phyloP scores from a whole-genome alignment of 1,284 basidiomycete species.

The Pseudozyma sp. region DNA sequence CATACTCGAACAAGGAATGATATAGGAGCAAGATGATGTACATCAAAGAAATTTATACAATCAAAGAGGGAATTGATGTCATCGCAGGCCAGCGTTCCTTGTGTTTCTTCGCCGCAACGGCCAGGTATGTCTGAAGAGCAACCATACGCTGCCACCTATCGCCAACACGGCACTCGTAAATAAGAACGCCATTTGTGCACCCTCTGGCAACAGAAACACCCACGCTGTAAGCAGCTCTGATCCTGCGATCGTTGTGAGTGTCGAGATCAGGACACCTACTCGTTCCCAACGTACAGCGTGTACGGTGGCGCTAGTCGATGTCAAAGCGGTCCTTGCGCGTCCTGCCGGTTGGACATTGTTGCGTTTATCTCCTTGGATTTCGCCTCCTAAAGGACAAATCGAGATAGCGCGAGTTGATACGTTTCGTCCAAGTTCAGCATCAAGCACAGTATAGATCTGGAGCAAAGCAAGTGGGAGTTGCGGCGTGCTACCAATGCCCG shows the following conservation, averaged over 20 bases:
- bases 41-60: too few relatives aligned
- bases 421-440: conserved; percentile 15
- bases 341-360: not conserved
- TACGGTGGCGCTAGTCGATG: conserved; percentile 5
- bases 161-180: conserved; percentile 27
- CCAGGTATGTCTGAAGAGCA: conserved; percentile 30
- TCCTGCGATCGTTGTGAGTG: conserved; percentile 11
- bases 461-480: conserved; percentile 33
- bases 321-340: not conserved
- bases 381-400: not conserved
- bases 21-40: too few relatives aligned
- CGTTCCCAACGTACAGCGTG: conserved; percentile 21
- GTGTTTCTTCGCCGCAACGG: not conserved
- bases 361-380: not conserved
- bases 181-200: conserved; percentile 22
- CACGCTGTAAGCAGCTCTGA: conserved; percentile 32
- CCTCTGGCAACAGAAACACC: conserved; percentile 29
- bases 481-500: conserved; percentile 19
- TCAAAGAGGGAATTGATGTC: too few relatives aligned
- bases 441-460: conserved; percentile 27
- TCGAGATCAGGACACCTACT: conserved; percentile 29
- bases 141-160: conserved; percentile 25
- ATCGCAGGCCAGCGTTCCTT: not conserved
- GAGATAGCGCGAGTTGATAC: not conserved
- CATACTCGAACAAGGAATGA: too few relatives aligned